Percentiles rank a stretch among this genome's conserved stretches.
phyloP scores from a whole-genome alignment of 2,329 filamentous ascomycete species.

The Pezicula carpinea region DNA sequence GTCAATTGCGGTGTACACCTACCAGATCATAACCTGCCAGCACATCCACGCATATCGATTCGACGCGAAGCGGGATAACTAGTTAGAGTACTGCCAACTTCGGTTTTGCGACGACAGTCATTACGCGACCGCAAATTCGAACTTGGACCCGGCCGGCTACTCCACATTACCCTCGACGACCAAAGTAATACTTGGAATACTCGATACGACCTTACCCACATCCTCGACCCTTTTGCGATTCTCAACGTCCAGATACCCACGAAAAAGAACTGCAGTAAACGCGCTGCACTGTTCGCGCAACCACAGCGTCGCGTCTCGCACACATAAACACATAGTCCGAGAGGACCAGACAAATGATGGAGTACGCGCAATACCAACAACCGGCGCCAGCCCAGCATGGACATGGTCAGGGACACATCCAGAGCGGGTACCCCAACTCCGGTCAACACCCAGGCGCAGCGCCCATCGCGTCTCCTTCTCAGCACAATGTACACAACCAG shows the following conservation, averaged over 20 bases:
- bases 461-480: slow-evolving; percentile 67
- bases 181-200: not conserved
- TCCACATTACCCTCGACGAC: slow-evolving; percentile 1
- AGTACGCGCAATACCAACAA: slow-evolving; percentile 71
- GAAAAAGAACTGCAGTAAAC: not conserved
- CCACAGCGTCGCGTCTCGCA: slow-evolving; percentile 14
- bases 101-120: slow-evolving; percentile 19
- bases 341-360: slow-evolving; percentile 52
- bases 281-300: not conserved
- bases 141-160: not conserved
- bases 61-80: slow-evolving; percentile 32
- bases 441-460: slow-evolving; percentile 44
- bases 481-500: slow-evolving; percentile 54
- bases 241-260: not conserved
- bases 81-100: slow-evolving; percentile 20
- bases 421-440: slow-evolving; percentile 58
- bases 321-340: slow-evolving; percentile 24
- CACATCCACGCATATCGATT: slow-evolving; percentile 58
- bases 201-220: not conserved
- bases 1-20: slow-evolving; percentile 48
- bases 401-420: slow-evolving; percentile 52
- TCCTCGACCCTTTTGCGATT: not conserved
- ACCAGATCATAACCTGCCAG: slow-evolving; percentile 50
- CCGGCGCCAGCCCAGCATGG: slow-evolving; percentile 53
- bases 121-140: slow-evolving; percentile 17